These are phyloP conservation scores for Trichoderma sp. DNA, from an alignment of 2,329 filamentous ascomycete genomes.

Conservation along the genomic window DNA sequence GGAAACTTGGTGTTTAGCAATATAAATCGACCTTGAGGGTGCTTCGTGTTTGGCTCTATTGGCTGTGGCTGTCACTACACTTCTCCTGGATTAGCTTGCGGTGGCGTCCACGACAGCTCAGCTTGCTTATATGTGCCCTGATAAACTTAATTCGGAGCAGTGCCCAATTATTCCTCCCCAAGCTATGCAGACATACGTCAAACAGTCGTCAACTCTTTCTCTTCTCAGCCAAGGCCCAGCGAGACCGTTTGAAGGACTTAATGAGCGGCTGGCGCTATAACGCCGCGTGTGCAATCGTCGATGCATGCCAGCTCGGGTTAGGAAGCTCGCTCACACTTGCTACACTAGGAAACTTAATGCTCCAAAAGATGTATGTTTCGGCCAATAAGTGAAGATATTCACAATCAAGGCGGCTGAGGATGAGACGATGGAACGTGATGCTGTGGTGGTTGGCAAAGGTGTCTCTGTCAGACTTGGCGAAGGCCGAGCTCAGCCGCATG, in stretches of 20 bases:
- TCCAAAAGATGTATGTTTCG: neutral
- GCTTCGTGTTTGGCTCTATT: neutral
- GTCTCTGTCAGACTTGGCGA: neutral
- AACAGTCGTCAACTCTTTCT: neutral
- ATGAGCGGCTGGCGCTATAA: neutral
- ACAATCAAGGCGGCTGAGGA: neutral
- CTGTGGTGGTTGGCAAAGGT: neutral
- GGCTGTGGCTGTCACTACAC: neutral
- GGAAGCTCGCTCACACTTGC: neutral
- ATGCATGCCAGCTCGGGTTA: neutral
- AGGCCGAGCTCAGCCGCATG: neutral
- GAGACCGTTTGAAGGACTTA: neutral
- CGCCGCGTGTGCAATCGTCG: constrained; percentile 2
- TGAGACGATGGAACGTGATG: neutral
- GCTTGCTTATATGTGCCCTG: neutral
- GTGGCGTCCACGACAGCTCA: neutral
- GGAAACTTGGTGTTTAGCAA: neutral
- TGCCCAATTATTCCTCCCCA: neutral
- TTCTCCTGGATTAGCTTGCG: neutral
- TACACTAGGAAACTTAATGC: neutral
- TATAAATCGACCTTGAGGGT: neutral
- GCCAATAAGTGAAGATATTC: neutral
- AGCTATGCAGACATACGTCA: neutral
- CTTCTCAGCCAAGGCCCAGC: neutral
- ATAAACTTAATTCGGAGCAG: neutral